Conservation (phyloP, 2,329 filamentous ascomycete genomes). For the Claviceps monticola region DNA sequence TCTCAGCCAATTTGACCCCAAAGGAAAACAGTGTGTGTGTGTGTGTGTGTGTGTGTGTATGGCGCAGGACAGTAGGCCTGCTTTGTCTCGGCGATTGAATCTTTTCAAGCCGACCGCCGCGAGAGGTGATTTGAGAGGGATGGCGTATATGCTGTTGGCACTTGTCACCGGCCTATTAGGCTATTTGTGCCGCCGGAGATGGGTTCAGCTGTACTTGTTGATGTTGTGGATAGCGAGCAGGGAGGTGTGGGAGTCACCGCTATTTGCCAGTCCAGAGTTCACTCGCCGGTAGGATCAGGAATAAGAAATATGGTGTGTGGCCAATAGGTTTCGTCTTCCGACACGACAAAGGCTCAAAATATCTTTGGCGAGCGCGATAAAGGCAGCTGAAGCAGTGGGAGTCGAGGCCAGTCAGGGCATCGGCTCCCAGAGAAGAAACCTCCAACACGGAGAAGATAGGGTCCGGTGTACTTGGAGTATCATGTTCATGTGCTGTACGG, state of each 20-base stretch:
- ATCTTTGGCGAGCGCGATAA: too few relatives aligned
- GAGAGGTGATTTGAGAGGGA: too few relatives aligned
- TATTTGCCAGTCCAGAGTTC: too few relatives aligned
- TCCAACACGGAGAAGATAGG: constrained; percentile 26
- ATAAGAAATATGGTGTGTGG: not conserved
- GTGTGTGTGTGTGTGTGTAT: constrained; percentile 1
- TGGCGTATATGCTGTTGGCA: too few relatives aligned
- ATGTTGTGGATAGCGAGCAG: too few relatives aligned
- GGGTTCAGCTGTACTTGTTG: too few relatives aligned
- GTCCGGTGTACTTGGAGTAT: constrained; percentile 22
- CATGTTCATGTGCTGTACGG: constrained; percentile 21
- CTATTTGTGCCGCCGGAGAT: too few relatives aligned
- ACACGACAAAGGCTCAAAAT: not conserved
- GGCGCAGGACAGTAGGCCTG: constrained; percentile 4
- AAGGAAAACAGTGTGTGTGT: constrained; percentile 2
- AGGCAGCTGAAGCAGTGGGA: not conserved
- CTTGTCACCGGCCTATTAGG: too few relatives aligned
- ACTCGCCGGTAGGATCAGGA: too few relatives aligned
- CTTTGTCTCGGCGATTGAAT: not conserved
- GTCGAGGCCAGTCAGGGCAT: constrained; percentile 21
- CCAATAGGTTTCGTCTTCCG: not conserved
- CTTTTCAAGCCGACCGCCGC: too few relatives aligned
- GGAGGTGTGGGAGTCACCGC: too few relatives aligned
- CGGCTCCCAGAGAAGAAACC: constrained; percentile 24
- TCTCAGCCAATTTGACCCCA: constrained; percentile 5